These are phyloP conservation scores for Cytospora mali DNA, from an alignment of 2,329 filamentous ascomycete genomes.

Conservation along the genomic window DNA sequence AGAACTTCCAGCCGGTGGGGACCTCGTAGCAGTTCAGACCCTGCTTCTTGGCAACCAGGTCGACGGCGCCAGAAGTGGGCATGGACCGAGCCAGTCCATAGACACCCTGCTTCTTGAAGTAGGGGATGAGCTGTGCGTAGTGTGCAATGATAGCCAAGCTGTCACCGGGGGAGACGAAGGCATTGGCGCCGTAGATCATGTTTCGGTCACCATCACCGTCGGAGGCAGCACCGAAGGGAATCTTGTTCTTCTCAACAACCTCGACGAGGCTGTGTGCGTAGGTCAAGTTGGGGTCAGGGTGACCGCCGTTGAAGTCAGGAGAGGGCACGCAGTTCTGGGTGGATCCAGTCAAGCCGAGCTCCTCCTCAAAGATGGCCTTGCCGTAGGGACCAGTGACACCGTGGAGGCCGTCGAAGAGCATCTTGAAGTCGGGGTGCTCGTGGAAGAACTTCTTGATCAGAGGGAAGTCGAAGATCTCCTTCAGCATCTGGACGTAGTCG, in stretches of 20 bases:
- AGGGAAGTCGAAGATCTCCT: constrained; percentile 97
- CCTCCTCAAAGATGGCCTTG: constrained; percentile 90
- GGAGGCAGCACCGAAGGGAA: constrained; percentile 95
- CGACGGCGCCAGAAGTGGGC: constrained; percentile 94
- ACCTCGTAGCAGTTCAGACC: constrained; percentile 93
- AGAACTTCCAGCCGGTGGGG: constrained; percentile 99
- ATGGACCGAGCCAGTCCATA: constrained; percentile 95
- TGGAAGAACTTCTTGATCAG: constrained; percentile 93
- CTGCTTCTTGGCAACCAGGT: constrained; percentile 94
- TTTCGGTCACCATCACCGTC: constrained; percentile 98
- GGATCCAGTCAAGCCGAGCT: constrained; percentile 74
- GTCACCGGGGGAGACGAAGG: constrained; percentile 96
- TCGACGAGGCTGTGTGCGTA: constrained; percentile 96
- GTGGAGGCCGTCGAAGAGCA: constrained; percentile 91
- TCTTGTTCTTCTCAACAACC: constrained; percentile 84
- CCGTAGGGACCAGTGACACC: constrained; percentile 97
- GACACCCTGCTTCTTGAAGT: constrained; percentile 97
- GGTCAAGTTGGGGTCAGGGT: constrained; percentile 96
- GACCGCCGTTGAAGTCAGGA: constrained; percentile 94
- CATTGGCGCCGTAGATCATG: constrained; percentile 99
- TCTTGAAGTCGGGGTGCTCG: constrained; percentile 87
- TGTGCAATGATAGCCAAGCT: constrained; percentile 98
- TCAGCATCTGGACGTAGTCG: constrained; percentile 93
- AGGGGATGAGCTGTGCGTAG: constrained; percentile 93
- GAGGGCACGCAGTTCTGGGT: constrained; percentile 92